phyloP scores from a whole-genome alignment of 345 rosid species.

The Populus nigra region DNA sequence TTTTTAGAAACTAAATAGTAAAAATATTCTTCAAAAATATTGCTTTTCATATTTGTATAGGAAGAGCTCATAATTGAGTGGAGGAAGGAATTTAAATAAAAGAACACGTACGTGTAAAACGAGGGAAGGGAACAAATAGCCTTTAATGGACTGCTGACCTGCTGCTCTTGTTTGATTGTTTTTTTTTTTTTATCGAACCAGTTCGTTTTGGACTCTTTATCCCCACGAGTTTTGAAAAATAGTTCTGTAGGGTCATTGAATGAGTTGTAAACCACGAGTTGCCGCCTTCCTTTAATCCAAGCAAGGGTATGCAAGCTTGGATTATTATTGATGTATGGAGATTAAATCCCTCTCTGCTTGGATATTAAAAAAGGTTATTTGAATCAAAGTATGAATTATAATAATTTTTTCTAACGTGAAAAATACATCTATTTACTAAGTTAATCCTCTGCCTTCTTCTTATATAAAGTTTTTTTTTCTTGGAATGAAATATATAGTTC shows the following conservation, averaged over 20 bases:
- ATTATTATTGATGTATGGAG: too few species aligned
- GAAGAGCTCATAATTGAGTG: background rate
- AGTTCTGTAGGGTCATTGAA: background rate
- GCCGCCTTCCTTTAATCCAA: background rate
- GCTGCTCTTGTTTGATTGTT: background rate
- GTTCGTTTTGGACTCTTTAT: background rate
- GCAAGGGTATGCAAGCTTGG: too few species aligned
- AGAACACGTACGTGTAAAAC: background rate
- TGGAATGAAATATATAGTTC: too few species aligned
- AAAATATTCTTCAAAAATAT: too few species aligned
- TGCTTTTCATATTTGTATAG: background rate
- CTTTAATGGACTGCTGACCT: background rate
- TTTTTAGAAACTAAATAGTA: background rate
- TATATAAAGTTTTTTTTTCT: too few species aligned
- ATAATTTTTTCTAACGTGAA: too few species aligned
- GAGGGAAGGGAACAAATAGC: background rate
- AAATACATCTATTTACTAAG: too few species aligned
- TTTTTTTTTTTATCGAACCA: background rate
- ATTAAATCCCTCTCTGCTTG: too few species aligned
- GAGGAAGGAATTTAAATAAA: background rate
- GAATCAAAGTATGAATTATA: too few species aligned
- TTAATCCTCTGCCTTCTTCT: too few species aligned
- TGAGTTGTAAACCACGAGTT: background rate
- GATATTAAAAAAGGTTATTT: too few species aligned
- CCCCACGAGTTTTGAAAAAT: constrained; percentile 8